Percentiles rank a stretch among this genome's conserved stretches.
Evolutionary conservation across 176 grass and related monocot genomes (phyloP).

Genomic region (Carex kokanica): DNA sequence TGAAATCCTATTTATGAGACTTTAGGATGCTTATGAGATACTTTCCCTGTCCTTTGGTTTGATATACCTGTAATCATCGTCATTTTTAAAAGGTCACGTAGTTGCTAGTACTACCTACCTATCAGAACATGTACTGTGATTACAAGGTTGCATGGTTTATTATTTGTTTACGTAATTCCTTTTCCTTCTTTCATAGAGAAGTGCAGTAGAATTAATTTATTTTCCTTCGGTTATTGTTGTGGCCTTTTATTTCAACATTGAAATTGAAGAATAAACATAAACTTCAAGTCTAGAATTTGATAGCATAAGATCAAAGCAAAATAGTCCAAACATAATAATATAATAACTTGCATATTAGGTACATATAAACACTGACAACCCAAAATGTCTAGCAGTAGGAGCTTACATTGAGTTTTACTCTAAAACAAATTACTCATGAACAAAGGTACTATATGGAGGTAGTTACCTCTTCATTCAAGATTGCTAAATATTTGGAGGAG

Average conservation of each 20-base stretch:
- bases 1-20: background rate
- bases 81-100: background rate
- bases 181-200: background rate
- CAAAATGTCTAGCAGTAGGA: background rate
- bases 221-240: background rate
- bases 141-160: background rate
- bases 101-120: background rate
- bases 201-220: background rate
- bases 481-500: constrained; percentile 30
- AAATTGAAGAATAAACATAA: background rate
- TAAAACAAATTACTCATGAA: background rate
- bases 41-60: background rate
- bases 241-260: background rate
- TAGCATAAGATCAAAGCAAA: background rate
- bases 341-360: background rate
- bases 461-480: constrained; percentile 30
- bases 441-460: background rate
- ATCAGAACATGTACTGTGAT: background rate
- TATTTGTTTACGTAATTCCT: background rate
- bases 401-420: no score
- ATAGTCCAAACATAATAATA: background rate
- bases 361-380: background rate
- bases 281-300: background rate
- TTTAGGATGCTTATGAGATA: background rate
- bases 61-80: background rate